Evolutionary conservation across 805 yeast genomes (phyloP).

Genomic region (Ogataea allantospora): DNA sequence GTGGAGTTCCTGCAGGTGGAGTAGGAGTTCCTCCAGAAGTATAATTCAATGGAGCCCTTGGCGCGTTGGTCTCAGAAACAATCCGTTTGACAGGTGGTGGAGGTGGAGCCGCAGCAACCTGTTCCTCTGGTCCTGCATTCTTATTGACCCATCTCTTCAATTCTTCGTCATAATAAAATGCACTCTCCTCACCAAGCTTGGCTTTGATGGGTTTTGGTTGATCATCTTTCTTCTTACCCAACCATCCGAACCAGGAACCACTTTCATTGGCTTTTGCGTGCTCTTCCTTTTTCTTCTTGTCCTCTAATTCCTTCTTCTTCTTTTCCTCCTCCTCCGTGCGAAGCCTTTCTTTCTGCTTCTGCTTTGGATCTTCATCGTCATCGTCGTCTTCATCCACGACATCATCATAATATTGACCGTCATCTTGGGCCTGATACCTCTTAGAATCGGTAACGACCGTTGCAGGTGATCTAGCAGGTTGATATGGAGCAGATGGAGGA

Average conservation of each 20-base stretch:
- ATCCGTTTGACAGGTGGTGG: conserved; percentile 56
- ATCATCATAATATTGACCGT: conserved; percentile 32
- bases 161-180: conserved; percentile 78
- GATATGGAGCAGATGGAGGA: conserved; percentile 25
- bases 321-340: conserved; percentile 22
- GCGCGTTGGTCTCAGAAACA: conserved; percentile 5
- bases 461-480: conserved; percentile 22
- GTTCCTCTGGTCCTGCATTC: conserved; percentile 64
- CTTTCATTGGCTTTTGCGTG: conserved; percentile 18
- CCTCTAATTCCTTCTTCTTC: conserved; percentile 15
- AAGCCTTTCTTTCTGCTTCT: conserved; percentile 23
- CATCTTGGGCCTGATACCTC: conserved; percentile 28
- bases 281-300: conserved; percentile 22
- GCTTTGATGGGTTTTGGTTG: conserved; percentile 75
- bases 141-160: conserved; percentile 84
- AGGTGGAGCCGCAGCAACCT: conserved; percentile 49
- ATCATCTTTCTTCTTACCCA: conserved; percentile 50
- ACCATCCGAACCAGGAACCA: conserved; percentile 59
- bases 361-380: conserved; percentile 43
- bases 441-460: conserved; percentile 27
- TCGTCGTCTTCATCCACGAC: conserved; percentile 33
- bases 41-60: conserved; percentile 2
- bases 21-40: too few species aligned
- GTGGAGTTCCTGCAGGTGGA: conserved; percentile 8
- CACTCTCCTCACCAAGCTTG: conserved; percentile 75